phyloP scores from a whole-genome alignment of 2,329 filamentous ascomycete genomes.

The Fusarium verticillioides region DNA sequence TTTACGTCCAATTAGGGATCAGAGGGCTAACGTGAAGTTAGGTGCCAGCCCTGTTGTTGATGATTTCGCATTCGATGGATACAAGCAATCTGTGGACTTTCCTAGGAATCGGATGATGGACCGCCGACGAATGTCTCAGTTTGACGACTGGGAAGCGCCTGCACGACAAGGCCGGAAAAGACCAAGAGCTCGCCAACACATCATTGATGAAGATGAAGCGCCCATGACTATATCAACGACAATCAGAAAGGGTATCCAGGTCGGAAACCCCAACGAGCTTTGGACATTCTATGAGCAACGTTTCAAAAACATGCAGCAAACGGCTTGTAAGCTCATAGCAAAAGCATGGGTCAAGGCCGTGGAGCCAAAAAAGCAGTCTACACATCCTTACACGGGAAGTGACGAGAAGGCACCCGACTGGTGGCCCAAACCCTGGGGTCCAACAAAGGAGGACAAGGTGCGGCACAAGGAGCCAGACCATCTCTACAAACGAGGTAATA shows the following conservation, averaged over 20 bases:
- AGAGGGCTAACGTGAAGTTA: conserved; percentile 33
- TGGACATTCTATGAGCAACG: conserved; percentile 69
- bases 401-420: conserved; percentile 72
- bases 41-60: conserved; percentile 50
- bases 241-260: conserved; percentile 57
- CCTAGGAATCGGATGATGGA: conserved; percentile 45
- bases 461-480: conserved; percentile 81
- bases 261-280: conserved; percentile 65
- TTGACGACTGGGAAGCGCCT: conserved; percentile 49
- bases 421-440: conserved; percentile 71
- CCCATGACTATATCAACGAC: conserved; percentile 53
- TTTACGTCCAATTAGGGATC: no score
- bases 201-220: conserved; percentile 55
- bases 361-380: conserved; percentile 81
- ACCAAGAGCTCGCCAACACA: conserved; percentile 50
- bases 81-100: conserved; percentile 42
- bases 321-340: conserved; percentile 76
- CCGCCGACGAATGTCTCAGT: conserved; percentile 47
- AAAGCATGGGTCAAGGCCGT: conserved; percentile 82
- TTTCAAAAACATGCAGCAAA: conserved; percentile 75
- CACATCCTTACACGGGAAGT: conserved; percentile 76
- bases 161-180: conserved; percentile 47
- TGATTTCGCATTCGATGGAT: conserved; percentile 44
- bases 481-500: conserved; percentile 71
- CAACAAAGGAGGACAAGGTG: conserved; percentile 63